Conservation (phyloP, 352 stramenopile species). For the Blastocystis sp. region DNA sequence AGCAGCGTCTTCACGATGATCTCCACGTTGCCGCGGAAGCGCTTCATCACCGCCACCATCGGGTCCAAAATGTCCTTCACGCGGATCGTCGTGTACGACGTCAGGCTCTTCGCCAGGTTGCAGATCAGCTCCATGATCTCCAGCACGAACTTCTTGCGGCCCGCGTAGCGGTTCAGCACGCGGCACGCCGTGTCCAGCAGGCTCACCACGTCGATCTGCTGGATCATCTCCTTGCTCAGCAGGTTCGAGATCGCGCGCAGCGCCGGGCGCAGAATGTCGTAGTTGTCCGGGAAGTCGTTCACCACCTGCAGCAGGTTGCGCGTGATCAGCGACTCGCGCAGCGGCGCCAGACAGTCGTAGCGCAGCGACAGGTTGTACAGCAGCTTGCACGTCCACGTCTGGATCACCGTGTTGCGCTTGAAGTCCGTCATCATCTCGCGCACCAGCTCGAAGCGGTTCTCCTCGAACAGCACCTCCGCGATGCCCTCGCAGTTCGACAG, state of each 20-base stretch:
- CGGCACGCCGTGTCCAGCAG: conserved; percentile 50
- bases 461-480: conserved; percentile 23
- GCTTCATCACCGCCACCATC: conserved; percentile 45
- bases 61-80: conserved; percentile 58
- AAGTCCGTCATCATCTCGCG: conserved; percentile 49
- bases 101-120: conserved; percentile 67
- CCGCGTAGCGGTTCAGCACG: conserved; percentile 57
- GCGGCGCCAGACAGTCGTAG: conserved; percentile 21
- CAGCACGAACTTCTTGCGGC: conserved; percentile 59
- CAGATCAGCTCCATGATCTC: conserved; percentile 60
- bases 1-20: conserved; percentile 46
- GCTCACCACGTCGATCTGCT: conserved; percentile 35
- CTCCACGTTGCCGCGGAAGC: conserved; percentile 51
- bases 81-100: conserved; percentile 26
- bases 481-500: conserved; percentile 63
- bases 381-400: conserved; percentile 58
- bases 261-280: conserved; percentile 56
- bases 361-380: conserved; percentile 60
- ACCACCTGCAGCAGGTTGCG: conserved; percentile 56
- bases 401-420: conserved; percentile 39
- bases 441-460: conserved; percentile 49
- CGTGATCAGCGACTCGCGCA: conserved; percentile 33
- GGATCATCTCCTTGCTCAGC: conserved; percentile 63
- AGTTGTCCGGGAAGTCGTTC: conserved; percentile 54
- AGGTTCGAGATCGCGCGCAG: conserved; percentile 61